Conservation (phyloP, 2,329 filamentous ascomycete species). For the Sarocladium brachiariae region DNA sequence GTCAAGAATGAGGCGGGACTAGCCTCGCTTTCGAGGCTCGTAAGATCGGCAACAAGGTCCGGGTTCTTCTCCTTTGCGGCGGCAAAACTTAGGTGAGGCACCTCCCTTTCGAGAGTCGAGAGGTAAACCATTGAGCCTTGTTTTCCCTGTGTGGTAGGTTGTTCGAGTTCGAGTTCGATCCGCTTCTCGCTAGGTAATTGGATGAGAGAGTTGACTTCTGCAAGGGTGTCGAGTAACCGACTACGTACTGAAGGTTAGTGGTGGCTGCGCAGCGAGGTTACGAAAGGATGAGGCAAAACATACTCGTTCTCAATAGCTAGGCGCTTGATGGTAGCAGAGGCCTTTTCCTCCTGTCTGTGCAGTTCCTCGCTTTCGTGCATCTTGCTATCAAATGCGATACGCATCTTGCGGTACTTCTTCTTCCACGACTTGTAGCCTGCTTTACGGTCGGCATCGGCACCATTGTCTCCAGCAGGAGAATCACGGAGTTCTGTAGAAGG, state of each 20-base stretch:
- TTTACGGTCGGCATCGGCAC: conserved; percentile 35
- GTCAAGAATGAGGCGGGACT: conserved; percentile 61
- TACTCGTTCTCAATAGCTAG: conserved; percentile 92
- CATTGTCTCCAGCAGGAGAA: conserved; percentile 30
- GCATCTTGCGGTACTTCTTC: conserved; percentile 96
- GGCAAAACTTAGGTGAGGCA: conserved; percentile 44
- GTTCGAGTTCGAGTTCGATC: conserved; percentile 52
- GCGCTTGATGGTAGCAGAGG: conserved; percentile 71
- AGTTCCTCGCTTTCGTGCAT: conserved; percentile 77
- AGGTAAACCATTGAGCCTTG: conserved; percentile 14
- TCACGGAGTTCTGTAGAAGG: conserved; percentile 22
- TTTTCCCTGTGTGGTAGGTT: conserved; percentile 10
- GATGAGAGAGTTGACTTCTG: conserved; percentile 80
- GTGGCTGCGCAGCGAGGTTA: not conserved
- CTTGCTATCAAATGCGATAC: conserved; percentile 67
- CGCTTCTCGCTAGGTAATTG: conserved; percentile 71
- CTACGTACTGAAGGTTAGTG: too few relatives aligned
- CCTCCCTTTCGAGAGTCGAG: conserved; percentile 42
- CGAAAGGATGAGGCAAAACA: conserved; percentile 26
- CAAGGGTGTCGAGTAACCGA: conserved; percentile 78
- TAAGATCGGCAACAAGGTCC: conserved; percentile 41
- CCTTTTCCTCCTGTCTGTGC: conserved; percentile 74
- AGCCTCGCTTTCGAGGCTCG: conserved; percentile 42
- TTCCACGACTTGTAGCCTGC: conserved; percentile 63
- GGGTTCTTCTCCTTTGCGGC: conserved; percentile 59